Conservation (phyloP, 441 rosid genomes). For the Pelargonium myrrhifolium region DNA sequence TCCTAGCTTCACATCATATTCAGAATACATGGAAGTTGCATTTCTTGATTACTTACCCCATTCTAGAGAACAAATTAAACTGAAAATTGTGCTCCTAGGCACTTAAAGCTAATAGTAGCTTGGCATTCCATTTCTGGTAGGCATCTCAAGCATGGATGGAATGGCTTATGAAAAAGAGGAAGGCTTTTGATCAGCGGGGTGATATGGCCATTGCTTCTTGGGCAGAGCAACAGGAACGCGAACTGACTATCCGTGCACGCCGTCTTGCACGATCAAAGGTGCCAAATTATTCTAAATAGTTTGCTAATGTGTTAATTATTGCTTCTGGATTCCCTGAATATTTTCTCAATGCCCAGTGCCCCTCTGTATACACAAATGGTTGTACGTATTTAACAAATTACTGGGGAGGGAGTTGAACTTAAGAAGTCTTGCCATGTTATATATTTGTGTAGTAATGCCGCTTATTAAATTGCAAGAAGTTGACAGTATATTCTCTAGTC, state of each 20-base stretch:
- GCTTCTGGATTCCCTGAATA: conserved; percentile 7
- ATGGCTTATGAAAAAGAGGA: conserved; percentile 82
- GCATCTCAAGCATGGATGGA: conserved; percentile 99
- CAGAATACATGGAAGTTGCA: background rate
- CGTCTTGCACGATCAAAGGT: conserved; percentile 92
- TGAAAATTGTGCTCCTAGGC: background rate
- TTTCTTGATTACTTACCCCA: background rate
- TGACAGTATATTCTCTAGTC: background rate
- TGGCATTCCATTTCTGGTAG: conserved; percentile 31
- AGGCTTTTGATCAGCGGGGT: conserved; percentile 94
- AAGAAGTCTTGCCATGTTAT: background rate
- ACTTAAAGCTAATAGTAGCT: conserved; percentile 9
- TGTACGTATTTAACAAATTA: background rate
- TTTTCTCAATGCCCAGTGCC: conserved; percentile 2
- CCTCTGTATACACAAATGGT: background rate
- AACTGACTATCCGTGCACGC: conserved; percentile 73
- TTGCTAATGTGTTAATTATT: conserved; percentile 5
- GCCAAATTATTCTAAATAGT: conserved; percentile 10
- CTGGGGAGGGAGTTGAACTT: background rate
- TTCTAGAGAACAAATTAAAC: background rate
- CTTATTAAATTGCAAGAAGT: background rate
- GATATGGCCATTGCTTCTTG: conserved; percentile 92
- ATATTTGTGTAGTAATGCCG: background rate
- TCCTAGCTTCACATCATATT: background rate
- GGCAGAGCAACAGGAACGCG: conserved; percentile 97